Percentiles rank a stretch among this genome's conserved stretches.
Conservation (phyloP, 139 green algal genomes). For the Chlorella sp. region DNA sequence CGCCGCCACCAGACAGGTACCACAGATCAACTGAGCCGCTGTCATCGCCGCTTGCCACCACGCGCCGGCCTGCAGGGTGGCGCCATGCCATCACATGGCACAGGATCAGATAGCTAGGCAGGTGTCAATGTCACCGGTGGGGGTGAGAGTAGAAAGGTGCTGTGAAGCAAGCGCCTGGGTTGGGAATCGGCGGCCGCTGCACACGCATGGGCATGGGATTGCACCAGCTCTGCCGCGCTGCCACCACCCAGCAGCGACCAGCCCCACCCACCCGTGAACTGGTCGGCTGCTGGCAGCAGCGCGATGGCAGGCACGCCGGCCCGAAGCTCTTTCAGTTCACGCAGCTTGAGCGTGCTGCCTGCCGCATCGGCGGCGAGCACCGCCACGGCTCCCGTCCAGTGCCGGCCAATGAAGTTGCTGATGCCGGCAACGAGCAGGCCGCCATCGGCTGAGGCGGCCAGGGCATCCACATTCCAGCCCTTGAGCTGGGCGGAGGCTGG, state of each 20-base stretch:
- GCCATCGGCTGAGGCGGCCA: neutral
- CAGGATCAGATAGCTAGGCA: too few relatives aligned
- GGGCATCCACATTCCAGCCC: neutral
- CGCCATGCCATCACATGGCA: too few relatives aligned
- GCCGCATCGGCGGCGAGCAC: neutral
- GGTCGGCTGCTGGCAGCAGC: neutral
- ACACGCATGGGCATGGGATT: neutral
- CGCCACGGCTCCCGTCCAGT: neutral
- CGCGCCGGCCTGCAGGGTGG: slow-evolving; percentile 12
- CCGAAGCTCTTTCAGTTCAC: neutral
- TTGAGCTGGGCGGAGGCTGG: neutral
- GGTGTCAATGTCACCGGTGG: too few relatives aligned
- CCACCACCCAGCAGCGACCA: neutral
- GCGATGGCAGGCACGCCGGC: neutral
- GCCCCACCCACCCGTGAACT: slow-evolving; percentile 4
- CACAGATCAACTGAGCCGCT: slow-evolving; percentile 18
- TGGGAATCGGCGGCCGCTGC: neutral
- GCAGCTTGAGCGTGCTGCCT: neutral
- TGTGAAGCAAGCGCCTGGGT: too few relatives aligned
- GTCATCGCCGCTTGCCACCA: slow-evolving; percentile 17
- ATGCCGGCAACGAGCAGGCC: neutral
- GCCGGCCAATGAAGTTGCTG: neutral
- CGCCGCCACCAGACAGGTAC: neutral
- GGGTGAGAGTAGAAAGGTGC: neutral
- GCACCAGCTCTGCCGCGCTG: neutral